Base-by-base conservation (phyloP, 2,329 filamentous ascomycete species). In the Trichoderma breve region DNA sequence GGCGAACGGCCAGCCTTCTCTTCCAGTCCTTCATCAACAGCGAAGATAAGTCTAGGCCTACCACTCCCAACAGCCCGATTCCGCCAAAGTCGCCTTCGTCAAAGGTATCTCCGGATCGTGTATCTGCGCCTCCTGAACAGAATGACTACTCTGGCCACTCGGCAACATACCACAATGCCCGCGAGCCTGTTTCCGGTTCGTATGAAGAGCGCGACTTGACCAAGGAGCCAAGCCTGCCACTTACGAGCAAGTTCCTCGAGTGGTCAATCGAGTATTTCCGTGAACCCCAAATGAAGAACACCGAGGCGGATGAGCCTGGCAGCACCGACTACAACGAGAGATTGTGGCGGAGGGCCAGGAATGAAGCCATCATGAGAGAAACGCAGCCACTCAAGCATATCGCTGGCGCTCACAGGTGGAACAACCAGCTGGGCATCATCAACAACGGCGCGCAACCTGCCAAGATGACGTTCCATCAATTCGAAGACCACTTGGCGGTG, bases 261-360 rank as follows among this genome's bases (percentile, higher is more conserved):
- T 99, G 95, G 95, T 97, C 95, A 4, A 94, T 96, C 58, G 95
- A 95, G 81, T 98, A 99, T 80, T 99, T 98, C 86, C 93, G 95
- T 34, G 95, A 98, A 81, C 96, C 96, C 36, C 96, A 99, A 82
- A 98, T 99, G 96, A 97, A 96, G 79, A 92, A 94, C 3, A 95
- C 93, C 72, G 96, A 99, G 80, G 93, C 95, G 28, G 96, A 99
- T 77, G 96, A 99, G 79, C 96, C 96, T 15, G 96, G 96, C 39
- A 98, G 94, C 78, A 93, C 93, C 18, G 95, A 98, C 80, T 99
- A 98, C 82, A 99, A 99, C 77, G 92, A 96, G 79, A 90, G 96
- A 18, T 85, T 99, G 3, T 99, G 96, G 96, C 88, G 95, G 74
- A 89, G 96, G 73, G 92, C 94, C 71, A 91, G 96, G 57, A 99